Evolutionary conservation across 345 rosid genomes (phyloP).

Genomic region (Linum trigynum): DNA sequence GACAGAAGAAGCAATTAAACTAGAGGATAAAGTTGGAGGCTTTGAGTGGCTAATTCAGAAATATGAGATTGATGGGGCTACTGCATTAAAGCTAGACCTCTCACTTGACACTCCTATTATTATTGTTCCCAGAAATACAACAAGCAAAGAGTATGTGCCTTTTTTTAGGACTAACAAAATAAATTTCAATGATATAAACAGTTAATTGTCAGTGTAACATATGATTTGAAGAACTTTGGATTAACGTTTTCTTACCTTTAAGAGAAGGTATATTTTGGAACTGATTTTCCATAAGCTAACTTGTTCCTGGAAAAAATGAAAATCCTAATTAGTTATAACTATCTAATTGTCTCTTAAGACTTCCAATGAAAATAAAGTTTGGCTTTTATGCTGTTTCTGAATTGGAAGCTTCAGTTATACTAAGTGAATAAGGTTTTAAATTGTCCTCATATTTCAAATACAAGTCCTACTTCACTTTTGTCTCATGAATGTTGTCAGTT

Average conservation of each 20-base stretch:
- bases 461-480: background rate
- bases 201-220: background rate
- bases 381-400: background rate
- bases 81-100: slow-evolving; percentile 90
- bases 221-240: too few species aligned
- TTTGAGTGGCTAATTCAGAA: slow-evolving; percentile 97
- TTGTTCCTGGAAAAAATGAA: too few species aligned
- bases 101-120: slow-evolving; percentile 89
- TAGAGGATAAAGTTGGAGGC: slow-evolving; percentile 95
- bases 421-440: background rate
- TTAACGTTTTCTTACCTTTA: too few species aligned
- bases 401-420: background rate
- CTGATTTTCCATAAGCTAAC: too few species aligned
- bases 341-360: too few species aligned
- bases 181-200: background rate
- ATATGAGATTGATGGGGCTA: slow-evolving; percentile 89
- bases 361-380: too few species aligned
- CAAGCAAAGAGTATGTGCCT: slow-evolving; percentile 69
- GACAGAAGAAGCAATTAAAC: slow-evolving; percentile 87
- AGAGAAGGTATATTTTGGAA: too few species aligned
- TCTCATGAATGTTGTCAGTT: background rate
- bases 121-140: slow-evolving; percentile 76
- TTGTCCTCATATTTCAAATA: background rate
- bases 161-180: background rate
- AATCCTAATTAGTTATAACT: too few species aligned